Evolutionary conservation across 257 asterid species (phyloP).

Genomic region (Nicotiana knightiana): DNA sequence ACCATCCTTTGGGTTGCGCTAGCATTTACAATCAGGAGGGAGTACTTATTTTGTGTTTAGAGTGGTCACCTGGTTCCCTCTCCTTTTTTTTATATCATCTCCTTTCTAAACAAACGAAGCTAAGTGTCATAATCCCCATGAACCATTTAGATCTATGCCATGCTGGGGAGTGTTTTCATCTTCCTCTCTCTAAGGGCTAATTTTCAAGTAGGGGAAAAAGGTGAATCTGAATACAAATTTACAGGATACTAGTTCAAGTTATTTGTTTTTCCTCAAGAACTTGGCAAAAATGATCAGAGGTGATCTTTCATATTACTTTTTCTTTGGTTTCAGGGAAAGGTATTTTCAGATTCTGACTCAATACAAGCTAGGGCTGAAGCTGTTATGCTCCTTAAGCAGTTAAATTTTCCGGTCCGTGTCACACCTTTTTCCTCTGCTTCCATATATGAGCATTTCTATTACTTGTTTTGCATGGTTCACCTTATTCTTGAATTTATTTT

Average conservation of each 20-base stretch:
- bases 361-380: conserved; percentile 99
- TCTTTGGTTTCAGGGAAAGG: conserved; percentile 66
- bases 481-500: neutral
- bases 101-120: neutral
- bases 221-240: neutral
- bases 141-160: conserved; percentile 2
- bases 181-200: neutral
- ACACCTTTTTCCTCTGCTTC: conserved; percentile 13
- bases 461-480: neutral
- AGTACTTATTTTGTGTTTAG: neutral
- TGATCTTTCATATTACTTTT: conserved; percentile 6
- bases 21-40: too few species aligned
- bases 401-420: conserved; percentile 81
- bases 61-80: neutral
- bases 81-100: neutral
- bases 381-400: conserved; percentile 94
- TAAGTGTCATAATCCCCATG: neutral
- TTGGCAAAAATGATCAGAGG: neutral
- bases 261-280: neutral
- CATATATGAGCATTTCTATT: neutral
- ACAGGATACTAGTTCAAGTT: neutral
- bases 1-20: too few species aligned
- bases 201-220: neutral
- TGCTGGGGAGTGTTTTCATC: neutral
- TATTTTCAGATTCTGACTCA: conserved; percentile 94